Evolutionary conservation across 2,329 filamentous ascomycete species (phyloP).

Genomic region (Hirsutella minnesotensis): DNA sequence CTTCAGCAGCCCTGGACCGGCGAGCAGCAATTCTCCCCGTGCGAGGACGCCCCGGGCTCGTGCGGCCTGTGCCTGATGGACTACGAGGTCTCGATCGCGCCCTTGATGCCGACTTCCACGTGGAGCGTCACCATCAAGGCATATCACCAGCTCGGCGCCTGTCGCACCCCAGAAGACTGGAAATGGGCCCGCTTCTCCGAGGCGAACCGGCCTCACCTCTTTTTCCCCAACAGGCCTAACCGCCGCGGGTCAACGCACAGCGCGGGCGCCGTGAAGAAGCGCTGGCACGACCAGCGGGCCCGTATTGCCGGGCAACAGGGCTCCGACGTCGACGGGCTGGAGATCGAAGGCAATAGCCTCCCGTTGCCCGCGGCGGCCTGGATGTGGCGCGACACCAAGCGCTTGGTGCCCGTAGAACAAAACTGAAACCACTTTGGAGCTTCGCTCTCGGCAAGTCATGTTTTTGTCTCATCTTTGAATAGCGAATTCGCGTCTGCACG

Average conservation of each 20-base stretch:
- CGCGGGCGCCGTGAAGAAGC: constrained; percentile 7
- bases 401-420: background rate
- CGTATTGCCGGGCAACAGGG: background rate
- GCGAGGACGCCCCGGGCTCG: constrained; percentile 8
- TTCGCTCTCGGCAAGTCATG: no score
- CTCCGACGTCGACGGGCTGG: background rate
- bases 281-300: constrained; percentile 5
- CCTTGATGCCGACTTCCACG: background rate
- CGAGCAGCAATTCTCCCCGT: constrained; percentile 6
- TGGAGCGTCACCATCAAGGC: constrained; percentile 8
- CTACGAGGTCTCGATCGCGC: constrained; percentile 11
- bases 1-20: constrained; percentile 5
- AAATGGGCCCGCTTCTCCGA: constrained; percentile 15
- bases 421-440: background rate
- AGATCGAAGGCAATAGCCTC: background rate
- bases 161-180: constrained; percentile 12
- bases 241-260: constrained; percentile 8
- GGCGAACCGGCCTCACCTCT: constrained; percentile 8
- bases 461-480: no score
- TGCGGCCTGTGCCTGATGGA: constrained; percentile 13
- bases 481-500: no score
- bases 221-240: constrained; percentile 12
- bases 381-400: constrained; percentile 1
- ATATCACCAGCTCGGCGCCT: constrained; percentile 11
- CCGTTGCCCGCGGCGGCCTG: background rate